phyloP scores from a whole-genome alignment of 2,329 filamentous ascomycete species.

The Ascochyta viciae-villosae region DNA sequence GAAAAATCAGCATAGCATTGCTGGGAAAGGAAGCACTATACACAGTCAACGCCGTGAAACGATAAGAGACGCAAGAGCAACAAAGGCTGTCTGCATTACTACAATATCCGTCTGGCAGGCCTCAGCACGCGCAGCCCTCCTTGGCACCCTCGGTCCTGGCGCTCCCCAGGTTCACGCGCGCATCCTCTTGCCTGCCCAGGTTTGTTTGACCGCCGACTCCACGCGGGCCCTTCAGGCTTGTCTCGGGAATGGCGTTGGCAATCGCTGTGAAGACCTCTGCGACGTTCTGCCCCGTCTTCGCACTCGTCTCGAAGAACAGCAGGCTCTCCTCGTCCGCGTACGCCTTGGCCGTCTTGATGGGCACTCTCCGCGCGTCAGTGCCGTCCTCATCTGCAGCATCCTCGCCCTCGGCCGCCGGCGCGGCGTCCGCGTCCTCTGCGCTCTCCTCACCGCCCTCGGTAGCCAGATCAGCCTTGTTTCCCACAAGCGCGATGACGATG shows the following conservation, averaged over 20 bases:
- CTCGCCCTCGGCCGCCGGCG: slow-evolving; percentile 58
- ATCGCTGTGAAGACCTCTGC: slow-evolving; percentile 97
- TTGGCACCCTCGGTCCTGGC: slow-evolving; percentile 76
- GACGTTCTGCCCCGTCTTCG: slow-evolving; percentile 94
- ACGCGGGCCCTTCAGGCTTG: slow-evolving; percentile 86
- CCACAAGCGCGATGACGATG: slow-evolving; percentile 95
- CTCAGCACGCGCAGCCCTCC: slow-evolving; percentile 87
- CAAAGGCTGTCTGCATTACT: slow-evolving; percentile 13
- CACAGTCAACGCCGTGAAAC: slow-evolving; percentile 4
- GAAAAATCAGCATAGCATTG: neutral
- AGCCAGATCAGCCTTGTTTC: slow-evolving; percentile 86
- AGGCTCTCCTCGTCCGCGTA: slow-evolving; percentile 96
- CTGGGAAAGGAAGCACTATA: slow-evolving; percentile 6
- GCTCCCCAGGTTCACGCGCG: slow-evolving; percentile 81
- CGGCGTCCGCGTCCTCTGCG: slow-evolving; percentile 59
- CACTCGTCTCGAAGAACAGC: slow-evolving; percentile 97
- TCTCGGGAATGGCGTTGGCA: slow-evolving; percentile 97
- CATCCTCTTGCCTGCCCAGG: slow-evolving; percentile 65
- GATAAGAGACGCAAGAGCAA: neutral
- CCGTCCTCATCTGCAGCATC: slow-evolving; percentile 64
- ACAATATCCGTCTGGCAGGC: slow-evolving; percentile 8
- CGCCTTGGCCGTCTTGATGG: slow-evolving; percentile 86
- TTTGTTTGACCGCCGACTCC: slow-evolving; percentile 67
- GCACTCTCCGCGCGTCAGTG: slow-evolving; percentile 83
- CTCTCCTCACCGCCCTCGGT: slow-evolving; percentile 47